Evolutionary conservation across 768 basidiomycete species (phyloP).

Genomic region (Pleurotus platypus): DNA sequence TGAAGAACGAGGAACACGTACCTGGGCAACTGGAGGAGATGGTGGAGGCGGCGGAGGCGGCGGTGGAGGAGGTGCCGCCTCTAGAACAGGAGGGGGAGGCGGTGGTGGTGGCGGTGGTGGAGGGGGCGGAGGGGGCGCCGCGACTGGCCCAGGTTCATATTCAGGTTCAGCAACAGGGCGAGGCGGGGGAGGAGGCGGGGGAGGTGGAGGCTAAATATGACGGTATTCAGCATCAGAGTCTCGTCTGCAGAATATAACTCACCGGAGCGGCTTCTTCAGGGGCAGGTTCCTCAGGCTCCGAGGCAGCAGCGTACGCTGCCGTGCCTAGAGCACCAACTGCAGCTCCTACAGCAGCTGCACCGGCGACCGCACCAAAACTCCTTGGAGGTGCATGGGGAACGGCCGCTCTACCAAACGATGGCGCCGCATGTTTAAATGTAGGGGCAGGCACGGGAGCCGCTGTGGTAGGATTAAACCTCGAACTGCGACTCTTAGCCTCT

Average conservation of each 20-base stretch:
- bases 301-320: slow-evolving; percentile 35
- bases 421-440: slow-evolving; percentile 40
- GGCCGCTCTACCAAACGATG: slow-evolving; percentile 42
- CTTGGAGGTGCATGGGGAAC: slow-evolving; percentile 31
- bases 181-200: slow-evolving; percentile 32
- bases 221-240: background rate
- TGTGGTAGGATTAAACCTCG: slow-evolving; percentile 24
- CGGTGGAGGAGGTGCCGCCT: slow-evolving; percentile 30
- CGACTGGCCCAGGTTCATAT: slow-evolving; percentile 24
- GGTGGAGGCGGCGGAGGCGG: slow-evolving; percentile 43
- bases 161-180: slow-evolving; percentile 21
- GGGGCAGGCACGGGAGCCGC: slow-evolving; percentile 38
- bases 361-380: slow-evolving; percentile 40
- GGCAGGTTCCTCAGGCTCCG: slow-evolving; percentile 11
- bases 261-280: background rate
- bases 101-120: slow-evolving; percentile 31
- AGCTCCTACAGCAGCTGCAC: slow-evolving; percentile 25
- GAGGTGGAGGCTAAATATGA: slow-evolving; percentile 28
- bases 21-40: slow-evolving; percentile 37
- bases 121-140: slow-evolving; percentile 36
- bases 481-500: slow-evolving; percentile 45
- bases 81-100: slow-evolving; percentile 24
- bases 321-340: slow-evolving; percentile 34
- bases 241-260: background rate
- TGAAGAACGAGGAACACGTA: slow-evolving; percentile 12